Base-by-base conservation (phyloP, 257 asterid species). In the Ballota nigra region DNA sequence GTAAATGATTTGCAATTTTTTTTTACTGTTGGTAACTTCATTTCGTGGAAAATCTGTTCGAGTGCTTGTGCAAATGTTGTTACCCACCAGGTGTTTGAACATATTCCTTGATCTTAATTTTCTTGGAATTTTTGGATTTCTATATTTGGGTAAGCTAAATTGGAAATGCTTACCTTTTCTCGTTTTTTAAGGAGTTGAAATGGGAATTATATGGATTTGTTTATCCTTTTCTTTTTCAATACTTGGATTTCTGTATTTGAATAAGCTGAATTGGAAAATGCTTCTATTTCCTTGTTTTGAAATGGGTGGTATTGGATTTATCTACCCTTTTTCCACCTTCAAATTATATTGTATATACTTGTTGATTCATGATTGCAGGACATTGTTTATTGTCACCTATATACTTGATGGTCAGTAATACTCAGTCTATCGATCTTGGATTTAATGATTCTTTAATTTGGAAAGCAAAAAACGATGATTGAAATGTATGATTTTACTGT, bases 41-140 rank as follows among this genome's bases (percentile, higher is more conserved):
- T 75, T 59, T 59, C 51, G 34, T 60, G 61, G 13, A 56, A 58
- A 73, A 59, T 59, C 40, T 74, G 28, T 52, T 41, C 33, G 31
- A 38, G 5, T 59, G 47, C 18, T 8, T 75, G 28, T 66, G 64
- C 33, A 9, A 53, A 16, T 63, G 10, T 16, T 36, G 56, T 16
- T 57, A 53, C 12, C 40, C 2, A 20, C 8, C 15, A 38, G 63
- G 40, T 61, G 11, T 45, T 4, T 60, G 13, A 40, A 10, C 10
- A 3, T 3, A 2, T 43, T 26, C 24, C 6, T 28, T 66, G 28
- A 47, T 70, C 26, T 34, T 60, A 24, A 33, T 62, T 47, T 18
- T 29, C 4, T 1, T 24, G 10, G 0, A 11, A 13, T 8, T 18
- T 29, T 41, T 22, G 43, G 68, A n/a, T 78, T 72, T 74, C 4